These are phyloP conservation scores for Aechmea fasciata DNA, from an alignment of 176 grass and related monocot species.

Conservation along the genomic window DNA sequence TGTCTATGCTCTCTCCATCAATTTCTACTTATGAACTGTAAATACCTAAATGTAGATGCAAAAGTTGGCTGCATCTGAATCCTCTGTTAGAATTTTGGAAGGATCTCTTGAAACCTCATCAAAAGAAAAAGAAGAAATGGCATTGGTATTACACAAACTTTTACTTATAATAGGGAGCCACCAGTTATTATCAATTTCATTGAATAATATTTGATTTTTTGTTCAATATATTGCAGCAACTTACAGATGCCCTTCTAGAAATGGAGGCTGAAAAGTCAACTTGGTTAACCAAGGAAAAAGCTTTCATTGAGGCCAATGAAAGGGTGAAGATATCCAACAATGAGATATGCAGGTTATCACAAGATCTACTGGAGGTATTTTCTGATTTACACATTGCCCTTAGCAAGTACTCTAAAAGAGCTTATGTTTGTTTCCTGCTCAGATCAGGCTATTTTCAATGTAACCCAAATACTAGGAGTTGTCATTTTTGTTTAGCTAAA, in stretches of 20 bases:
- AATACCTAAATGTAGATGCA: constrained; percentile 31
- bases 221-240: constrained; percentile 55
- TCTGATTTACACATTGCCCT: constrained; percentile 7
- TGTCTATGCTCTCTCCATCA: neutral
- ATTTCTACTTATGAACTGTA: constrained; percentile 4
- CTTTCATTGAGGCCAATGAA: constrained; percentile 38
- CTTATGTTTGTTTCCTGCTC: constrained; percentile 1
- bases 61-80: constrained; percentile 47
- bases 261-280: constrained; percentile 70
- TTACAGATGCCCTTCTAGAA: constrained; percentile 77
- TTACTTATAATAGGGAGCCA: constrained; percentile 11
- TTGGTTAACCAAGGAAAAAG: constrained; percentile 52
- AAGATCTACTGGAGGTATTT: constrained; percentile 63
- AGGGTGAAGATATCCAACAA: constrained; percentile 36
- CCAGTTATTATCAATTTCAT: neutral
- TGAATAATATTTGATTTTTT: constrained; percentile 18
- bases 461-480: neutral
- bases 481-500: too few relatives aligned
- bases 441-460: constrained; percentile 1
- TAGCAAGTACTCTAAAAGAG: neutral
- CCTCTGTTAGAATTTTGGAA: constrained; percentile 34
- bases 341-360: constrained; percentile 52
- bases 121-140: constrained; percentile 83
- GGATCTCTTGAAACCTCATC: constrained; percentile 42
- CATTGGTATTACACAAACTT: constrained; percentile 52